Base-by-base conservation (phyloP, 148 eudicot genomes). In the Rheum nobile region DNA sequence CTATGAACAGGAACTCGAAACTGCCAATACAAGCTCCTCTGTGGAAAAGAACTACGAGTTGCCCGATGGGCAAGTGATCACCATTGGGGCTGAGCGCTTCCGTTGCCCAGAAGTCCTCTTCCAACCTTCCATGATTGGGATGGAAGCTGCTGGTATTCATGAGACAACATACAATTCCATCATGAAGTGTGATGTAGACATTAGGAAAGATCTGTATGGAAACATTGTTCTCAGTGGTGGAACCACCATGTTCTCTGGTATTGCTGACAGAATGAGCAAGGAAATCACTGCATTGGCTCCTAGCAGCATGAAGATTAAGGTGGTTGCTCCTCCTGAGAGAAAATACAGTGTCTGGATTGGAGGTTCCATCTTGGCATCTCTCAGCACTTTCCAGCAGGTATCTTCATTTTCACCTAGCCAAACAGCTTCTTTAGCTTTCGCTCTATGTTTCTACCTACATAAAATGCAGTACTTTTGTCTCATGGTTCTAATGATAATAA, bases 191-290 rank as follows among this genome's bases (percentile, higher is more conserved):
- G 85, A 82, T 46, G 82, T 82, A 0, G 85, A 82, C 75, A 79
- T 82, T 67, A 82, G 85, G 77, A 82, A 82, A 75, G 85, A 82
- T 41, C 71, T 82, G 2, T 82, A 82, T 43, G 85, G 85, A 61
- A 79, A 82, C 76, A 82, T 82, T 34, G 85, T 82, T 73, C 85
- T 82, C 71, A 82, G 85, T 79, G 85, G 85, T 79, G 85, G 85
- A 29, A 76, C 85, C 35, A 82, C 85, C 1, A 82, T 82, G 85
- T 82, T 82, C 77, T 71, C 85, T 28, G 85, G 85, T 44, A 82
- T 82, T 50, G 85, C 85, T 79, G 85, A 82, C 73, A 75, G 84
- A 68, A 82, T 82, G 84, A 82, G 84, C 77, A 82, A 82, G 47
- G 84, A 82, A 21, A 82, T 82, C 67, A 82, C 84, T 8, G 84